phyloP scores from a whole-genome alignment of 768 basidiomycete species.

The Hortiboletus flavorubellus region DNA sequence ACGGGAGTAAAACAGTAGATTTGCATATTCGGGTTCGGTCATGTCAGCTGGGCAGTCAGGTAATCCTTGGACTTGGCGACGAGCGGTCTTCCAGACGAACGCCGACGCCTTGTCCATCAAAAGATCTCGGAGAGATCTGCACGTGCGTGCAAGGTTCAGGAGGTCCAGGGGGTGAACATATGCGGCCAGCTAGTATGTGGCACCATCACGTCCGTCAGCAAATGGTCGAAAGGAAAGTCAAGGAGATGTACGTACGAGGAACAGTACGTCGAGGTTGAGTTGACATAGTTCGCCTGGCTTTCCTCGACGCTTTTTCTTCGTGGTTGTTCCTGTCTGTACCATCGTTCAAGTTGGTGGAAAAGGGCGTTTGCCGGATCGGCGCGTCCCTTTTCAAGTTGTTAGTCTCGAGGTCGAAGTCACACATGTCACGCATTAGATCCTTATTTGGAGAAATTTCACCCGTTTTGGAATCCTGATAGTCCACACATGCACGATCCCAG shows the following conservation, averaged over 20 bases:
- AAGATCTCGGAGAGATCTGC: conserved; percentile 2
- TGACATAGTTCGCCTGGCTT: not conserved
- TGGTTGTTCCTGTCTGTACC: not conserved
- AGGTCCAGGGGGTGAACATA: conserved; percentile 1
- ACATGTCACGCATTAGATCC: too few species aligned
- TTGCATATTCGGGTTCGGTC: conserved; percentile 43
- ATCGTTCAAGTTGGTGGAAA: not conserved
- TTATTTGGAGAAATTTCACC: too few species aligned
- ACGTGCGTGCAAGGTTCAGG: conserved; percentile 2
- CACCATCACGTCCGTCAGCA: not conserved
- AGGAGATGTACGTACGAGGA: not conserved
- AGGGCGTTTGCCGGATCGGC: not conserved
- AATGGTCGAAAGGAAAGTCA: not conserved
- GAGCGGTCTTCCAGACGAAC: conserved; percentile 27
- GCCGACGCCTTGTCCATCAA: conserved; percentile 32
- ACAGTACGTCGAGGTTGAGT: not conserved
- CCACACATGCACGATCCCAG: too few species aligned
- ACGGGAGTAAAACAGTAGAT: conserved; percentile 32
- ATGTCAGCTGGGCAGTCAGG: conserved; percentile 23
- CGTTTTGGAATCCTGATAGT: too few species aligned
- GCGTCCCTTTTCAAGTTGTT: not conserved
- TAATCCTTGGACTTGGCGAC: conserved; percentile 34
- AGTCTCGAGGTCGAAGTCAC: too few species aligned
- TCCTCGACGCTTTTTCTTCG: not conserved
- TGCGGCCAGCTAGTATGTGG: not conserved